Evolutionary conservation across 768 basidiomycete species (phyloP), one percentile per base, ranked within the genome.

Genomic region (Agaricus subrufescens): DNA sequence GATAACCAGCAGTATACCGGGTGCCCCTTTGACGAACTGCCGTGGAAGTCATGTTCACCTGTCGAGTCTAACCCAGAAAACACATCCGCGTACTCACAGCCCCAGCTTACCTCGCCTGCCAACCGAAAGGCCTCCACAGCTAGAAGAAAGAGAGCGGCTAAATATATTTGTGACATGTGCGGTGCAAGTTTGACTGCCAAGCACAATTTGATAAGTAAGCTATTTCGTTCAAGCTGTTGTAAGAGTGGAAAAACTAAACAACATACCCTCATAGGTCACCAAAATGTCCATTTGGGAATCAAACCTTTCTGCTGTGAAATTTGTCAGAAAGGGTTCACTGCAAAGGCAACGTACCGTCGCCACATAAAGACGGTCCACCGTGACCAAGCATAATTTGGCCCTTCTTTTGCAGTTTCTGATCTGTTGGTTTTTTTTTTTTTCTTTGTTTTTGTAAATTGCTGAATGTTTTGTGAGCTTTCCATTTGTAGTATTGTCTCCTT

Each of bases 151-250:
- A 55, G 59, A 15, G 55, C 48, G 7, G 65, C 66, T 7, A 65
- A 57, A 30, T 67, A 66, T 46, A 40, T 43, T 39, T 70, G 69
- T 45, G 43, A 57, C 11, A 52, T 59, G 31, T 70, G 67, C 46
- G 19, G 38, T 25, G 62, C 65, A 8, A 58, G 59, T 10, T 66
- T 70, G 43, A 69, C 69, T 0, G 59, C 66, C 2, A 66, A 66
- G 10, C 65, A 67, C 42, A 68, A 68, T 29, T 48, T 67, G 7
- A 62, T 62, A 45, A 66, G 68, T 69, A 43, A 55, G 67, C 61
- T 45, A 49, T 19, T 14, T 38, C 4, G 48, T 34, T 46, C 31
- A 11, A 51, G 31, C 43, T 49, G 31, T 23, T 23, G 50, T 45
- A 4, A 31, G 34, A 48, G n/a, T 30, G 37, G 8, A 15, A 10